These are phyloP conservation scores for Narthecium ossifragum DNA, from an alignment of 106 monocot genomes.

Conservation along the genomic window DNA sequence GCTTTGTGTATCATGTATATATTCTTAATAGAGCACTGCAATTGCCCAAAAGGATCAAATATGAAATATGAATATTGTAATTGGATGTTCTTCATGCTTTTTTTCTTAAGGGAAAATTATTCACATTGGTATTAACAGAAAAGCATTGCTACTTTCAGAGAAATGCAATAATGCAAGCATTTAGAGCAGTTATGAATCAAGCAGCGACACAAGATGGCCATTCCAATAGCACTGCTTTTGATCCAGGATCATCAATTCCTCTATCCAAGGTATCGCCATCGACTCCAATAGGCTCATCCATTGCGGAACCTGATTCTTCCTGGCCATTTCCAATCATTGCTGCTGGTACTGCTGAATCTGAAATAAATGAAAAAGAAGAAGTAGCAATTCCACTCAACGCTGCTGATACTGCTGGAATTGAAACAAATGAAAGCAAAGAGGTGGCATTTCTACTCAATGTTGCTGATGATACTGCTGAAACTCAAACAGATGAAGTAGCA, in stretches of 20 bases:
- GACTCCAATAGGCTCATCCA: background rate
- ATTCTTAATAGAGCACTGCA: background rate
- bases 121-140: background rate
- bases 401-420: background rate
- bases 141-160: constrained; percentile 6
- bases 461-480: too few relatives aligned
- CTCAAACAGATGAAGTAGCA: too few relatives aligned
- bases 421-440: background rate
- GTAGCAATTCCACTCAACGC: background rate
- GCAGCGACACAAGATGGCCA: constrained; percentile 7
- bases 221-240: constrained; percentile 6
- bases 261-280: constrained; percentile 9
- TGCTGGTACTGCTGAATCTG: constrained; percentile 4
- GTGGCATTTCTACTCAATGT: too few relatives aligned
- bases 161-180: constrained; percentile 13
- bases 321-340: constrained; percentile 1
- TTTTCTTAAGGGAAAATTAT: background rate
- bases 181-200: constrained; percentile 16
- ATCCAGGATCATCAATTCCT: constrained; percentile 11
- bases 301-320: constrained; percentile 1
- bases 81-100: background rate
- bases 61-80: background rate
- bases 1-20: background rate
- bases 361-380: too few relatives aligned
- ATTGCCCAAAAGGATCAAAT: background rate